Conservation (phyloP, 2,329 filamentous ascomycete species). For the Exophiala oligosperma region DNA sequence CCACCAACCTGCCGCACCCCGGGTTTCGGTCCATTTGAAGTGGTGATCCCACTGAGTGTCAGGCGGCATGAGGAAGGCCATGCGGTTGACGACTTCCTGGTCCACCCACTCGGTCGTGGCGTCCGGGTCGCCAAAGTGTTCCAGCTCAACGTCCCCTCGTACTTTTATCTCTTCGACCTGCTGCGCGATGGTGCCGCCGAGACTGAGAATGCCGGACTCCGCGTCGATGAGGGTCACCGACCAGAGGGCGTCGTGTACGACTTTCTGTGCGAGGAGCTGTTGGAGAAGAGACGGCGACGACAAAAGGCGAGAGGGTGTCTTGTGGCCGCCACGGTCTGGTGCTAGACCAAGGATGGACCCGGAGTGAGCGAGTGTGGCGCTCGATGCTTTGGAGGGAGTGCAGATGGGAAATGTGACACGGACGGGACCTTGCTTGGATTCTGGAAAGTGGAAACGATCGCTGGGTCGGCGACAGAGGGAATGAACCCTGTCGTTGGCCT, state of each 20-base stretch:
- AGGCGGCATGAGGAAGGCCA: slow-evolving; percentile 9
- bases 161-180: slow-evolving; percentile 30
- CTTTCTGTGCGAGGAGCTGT: slow-evolving; percentile 26
- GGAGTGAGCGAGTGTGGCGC: slow-evolving; percentile 30
- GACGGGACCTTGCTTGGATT: slow-evolving; percentile 10
- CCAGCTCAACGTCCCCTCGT: slow-evolving; percentile 30
- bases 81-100: slow-evolving; percentile 18
- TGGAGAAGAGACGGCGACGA: slow-evolving; percentile 27
- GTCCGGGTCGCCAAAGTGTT: slow-evolving; percentile 22
- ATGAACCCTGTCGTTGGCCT: slow-evolving; percentile 26
- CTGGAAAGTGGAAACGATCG: slow-evolving; percentile 27
- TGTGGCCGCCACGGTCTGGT: slow-evolving; percentile 16
- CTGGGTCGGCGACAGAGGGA: slow-evolving; percentile 28
- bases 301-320: slow-evolving; percentile 30
- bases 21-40: slow-evolving; percentile 34
- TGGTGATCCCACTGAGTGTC: slow-evolving; percentile 23
- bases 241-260: slow-evolving; percentile 30
- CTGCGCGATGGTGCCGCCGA: slow-evolving; percentile 33
- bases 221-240: slow-evolving; percentile 34
- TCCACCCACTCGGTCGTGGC: slow-evolving; percentile 19
- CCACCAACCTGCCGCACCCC: slow-evolving; percentile 37
- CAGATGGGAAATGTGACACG: slow-evolving; percentile 33
- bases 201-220: slow-evolving; percentile 33
- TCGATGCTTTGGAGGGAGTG: slow-evolving; percentile 30
- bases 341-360: slow-evolving; percentile 35